These are phyloP conservation scores for Backusella westeae DNA, from an alignment of 192 early-diverging fungal genomes.

Conservation along the genomic window DNA sequence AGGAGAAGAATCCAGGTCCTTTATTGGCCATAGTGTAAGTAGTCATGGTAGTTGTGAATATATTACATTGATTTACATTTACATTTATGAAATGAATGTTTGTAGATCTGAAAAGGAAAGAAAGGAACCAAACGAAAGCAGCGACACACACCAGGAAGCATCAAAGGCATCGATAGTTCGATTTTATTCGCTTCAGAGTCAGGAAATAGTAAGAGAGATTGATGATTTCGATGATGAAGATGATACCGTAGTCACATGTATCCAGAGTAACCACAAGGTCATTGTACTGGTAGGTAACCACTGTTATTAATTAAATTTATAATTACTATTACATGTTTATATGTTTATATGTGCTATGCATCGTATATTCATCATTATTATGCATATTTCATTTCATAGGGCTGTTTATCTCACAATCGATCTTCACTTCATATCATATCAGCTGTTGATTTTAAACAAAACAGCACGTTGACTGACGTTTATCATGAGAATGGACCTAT, in stretches of 20 bases:
- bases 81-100: neutral
- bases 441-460: conserved; percentile 39
- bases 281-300: conserved; percentile 59
- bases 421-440: conserved; percentile 51
- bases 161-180: conserved; percentile 18
- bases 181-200: conserved; percentile 60
- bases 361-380: neutral
- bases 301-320: neutral
- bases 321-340: neutral
- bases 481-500: conserved; percentile 38
- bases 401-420: conserved; percentile 1
- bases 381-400: conserved; percentile 1
- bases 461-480: conserved; percentile 50
- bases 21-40: conserved; percentile 39
- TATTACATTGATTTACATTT: too few relatives aligned
- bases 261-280: conserved; percentile 56
- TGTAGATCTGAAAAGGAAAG: conserved; percentile 6
- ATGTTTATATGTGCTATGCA: neutral
- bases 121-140: neutral
- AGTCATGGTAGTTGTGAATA: too few relatives aligned
- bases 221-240: conserved; percentile 41
- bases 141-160: neutral
- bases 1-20: conserved; percentile 20
- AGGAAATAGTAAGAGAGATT: conserved; percentile 45
- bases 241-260: conserved; percentile 40